Base-by-base conservation (phyloP, 257 asterid genomes). In the Coffea canephora region DNA sequence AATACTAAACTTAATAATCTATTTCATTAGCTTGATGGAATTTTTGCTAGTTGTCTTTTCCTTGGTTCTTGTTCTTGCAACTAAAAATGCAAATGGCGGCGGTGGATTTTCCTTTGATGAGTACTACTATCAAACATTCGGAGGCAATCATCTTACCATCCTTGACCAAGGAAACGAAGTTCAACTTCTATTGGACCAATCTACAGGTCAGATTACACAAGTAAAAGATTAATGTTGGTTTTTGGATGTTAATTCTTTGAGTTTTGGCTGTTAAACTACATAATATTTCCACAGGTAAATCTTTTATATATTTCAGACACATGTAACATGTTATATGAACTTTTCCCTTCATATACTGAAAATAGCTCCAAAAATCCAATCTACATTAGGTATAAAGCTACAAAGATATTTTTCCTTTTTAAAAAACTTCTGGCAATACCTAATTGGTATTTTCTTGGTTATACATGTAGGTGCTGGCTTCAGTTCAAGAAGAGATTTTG, bases 401-500 rank as follows among this genome's bases (percentile, higher is more conserved):
- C 12, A 48, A 39, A 39, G 43, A 39, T 39, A 39, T 39, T 2
- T 39, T 39, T 31, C 34, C 43, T 2, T 39, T 39, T 39, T 39
- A 39, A 39, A 2, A 39, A 39, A 39, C 5, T 39, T 39, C 43
- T 50, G 57, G 16, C 57, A 50, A 8, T 50, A 16, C 65, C 0
- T 57, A 57, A 16, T 57, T 16, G 65, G 14, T 57, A 31, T 31
- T 57, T 61, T 61, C 7, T 36, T 11, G 34, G 11, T 49, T 61
- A 36, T 64, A 15, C 45, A 27, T 62, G 76, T 69, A 81, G 87
- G 87, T 25, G 79, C 85, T 50, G 87, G 87, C 62, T 81, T 84
- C 59, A 69, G 31, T 4, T 81, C 87, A 4, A 84, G 48, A 34
- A 25, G 19, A 36, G n/a, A 75, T 4, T 84, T 67, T 78, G 85